phyloP scores from a whole-genome alignment of 805 yeast genomes.

The Sugiyamaella lignohabitans region DNA sequence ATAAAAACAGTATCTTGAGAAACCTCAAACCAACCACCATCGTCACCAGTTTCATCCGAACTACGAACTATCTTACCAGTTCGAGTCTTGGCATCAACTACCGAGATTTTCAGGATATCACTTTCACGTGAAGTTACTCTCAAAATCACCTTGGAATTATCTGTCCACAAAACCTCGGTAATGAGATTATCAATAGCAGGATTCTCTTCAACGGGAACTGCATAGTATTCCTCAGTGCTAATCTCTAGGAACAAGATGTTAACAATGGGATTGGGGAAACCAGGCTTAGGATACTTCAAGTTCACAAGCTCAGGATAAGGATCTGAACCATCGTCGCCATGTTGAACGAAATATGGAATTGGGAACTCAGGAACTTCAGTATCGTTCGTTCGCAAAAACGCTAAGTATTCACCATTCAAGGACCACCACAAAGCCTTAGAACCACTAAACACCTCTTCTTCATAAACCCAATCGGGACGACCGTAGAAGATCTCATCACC shows the following conservation, averaged over 20 bases:
- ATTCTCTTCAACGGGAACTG: constrained; percentile 33
- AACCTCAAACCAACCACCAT: constrained; percentile 73
- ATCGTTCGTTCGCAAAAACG: constrained; percentile 66
- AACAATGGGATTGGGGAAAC: constrained; percentile 65
- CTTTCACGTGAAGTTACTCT: constrained; percentile 61
- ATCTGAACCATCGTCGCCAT: constrained; percentile 21
- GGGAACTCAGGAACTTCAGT: constrained; percentile 65
- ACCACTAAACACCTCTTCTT: constrained; percentile 74
- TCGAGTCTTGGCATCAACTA: constrained; percentile 41
- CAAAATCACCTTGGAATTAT: constrained; percentile 44
- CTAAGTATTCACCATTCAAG: constrained; percentile 56
- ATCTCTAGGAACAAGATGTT: constrained; percentile 44
- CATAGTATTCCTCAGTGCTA: constrained; percentile 21
- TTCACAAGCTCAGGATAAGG: constrained; percentile 55
- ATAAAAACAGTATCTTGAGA: constrained; percentile 55
- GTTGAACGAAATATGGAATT: constrained; percentile 66
- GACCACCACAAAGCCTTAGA: constrained; percentile 87
- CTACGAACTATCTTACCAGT: constrained; percentile 41
- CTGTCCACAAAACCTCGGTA: constrained; percentile 70
- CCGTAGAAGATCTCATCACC: constrained; percentile 71
- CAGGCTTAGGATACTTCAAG: constrained; percentile 82
- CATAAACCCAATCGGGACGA: constrained; percentile 91
- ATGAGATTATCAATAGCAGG: constrained; percentile 44
- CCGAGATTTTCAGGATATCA: constrained; percentile 52
- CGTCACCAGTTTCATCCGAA: constrained; percentile 38